Evolutionary conservation across 768 basidiomycete species (phyloP), one percentile per base, ranked within the genome.

Genomic region (Suillus clintonianus): DNA sequence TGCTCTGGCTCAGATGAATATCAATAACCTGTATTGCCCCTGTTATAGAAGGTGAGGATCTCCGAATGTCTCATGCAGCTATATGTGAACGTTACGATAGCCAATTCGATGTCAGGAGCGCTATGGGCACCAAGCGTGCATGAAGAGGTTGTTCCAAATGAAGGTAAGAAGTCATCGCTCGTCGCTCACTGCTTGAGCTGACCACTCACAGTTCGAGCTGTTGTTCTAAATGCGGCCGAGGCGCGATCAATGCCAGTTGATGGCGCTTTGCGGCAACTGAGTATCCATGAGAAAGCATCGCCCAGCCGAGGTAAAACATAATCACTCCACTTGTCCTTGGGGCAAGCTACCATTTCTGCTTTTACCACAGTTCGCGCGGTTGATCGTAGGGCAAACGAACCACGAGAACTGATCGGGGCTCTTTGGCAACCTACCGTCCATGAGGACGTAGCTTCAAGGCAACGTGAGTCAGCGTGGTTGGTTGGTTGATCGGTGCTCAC

Each of bases 271-370:
- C 19, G 60, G 60, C n/a, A 37, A 55, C 6, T 27, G 14, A 11
- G 19, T 22, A 24, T 30, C 17, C 22, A 61, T 8, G 11, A 59
- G 36, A 24, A 59, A 55, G 24, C 11, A 39, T 61, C 5, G 17
- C 60, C 60, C 27, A 24, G 56, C 19, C 34, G 36, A 57, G 60
- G 60, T 57, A n/a, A n/a, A 61, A 32, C 24, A 30, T 17, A n/a
- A 22, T 58, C 54, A 22, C 27, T 41, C 22, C 2, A 36, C 30
- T 41, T 27, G 22, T 41, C 36, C 7, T 17, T 41, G 3, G 19
- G 7, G 7, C n/a, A 39, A 37, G n/a, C 11, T 54, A 61, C 55
- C 2, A 61, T 61, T 61, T 59, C 19, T 14, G 24, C 30, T 13
- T 13, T 22, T 37, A 34, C 14, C 47, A 32, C 14, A 56, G 42